Percentiles rank a stretch among this genome's conserved stretches.
These are phyloP conservation scores for Stagonosporopsis chrysanthemi DNA, from an alignment of 2,329 filamentous ascomycete species.

Conservation along the genomic window DNA sequence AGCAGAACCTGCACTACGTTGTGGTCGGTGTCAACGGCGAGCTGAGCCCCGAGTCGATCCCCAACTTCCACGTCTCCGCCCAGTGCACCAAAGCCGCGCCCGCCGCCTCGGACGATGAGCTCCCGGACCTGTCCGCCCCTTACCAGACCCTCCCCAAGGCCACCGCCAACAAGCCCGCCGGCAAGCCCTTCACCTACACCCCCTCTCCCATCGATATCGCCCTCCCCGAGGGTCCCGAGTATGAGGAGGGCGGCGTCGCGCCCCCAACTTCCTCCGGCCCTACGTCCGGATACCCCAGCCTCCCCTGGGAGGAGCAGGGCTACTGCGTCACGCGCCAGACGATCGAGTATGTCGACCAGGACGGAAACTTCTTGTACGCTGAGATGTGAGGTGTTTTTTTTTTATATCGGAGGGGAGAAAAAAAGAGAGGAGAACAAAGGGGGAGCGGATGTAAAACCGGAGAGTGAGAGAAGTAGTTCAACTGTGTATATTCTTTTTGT, in stretches of 20 bases:
- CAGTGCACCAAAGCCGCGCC: conserved; percentile 42
- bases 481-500: conserved; percentile 9
- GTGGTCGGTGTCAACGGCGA: conserved; percentile 44
- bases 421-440: neutral
- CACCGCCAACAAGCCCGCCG: conserved; percentile 40
- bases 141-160: conserved; percentile 38
- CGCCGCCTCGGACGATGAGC: conserved; percentile 31
- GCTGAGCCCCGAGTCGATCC: conserved; percentile 36
- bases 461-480: neutral
- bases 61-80: conserved; percentile 46
- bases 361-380: conserved; percentile 43
- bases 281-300: conserved; percentile 26
- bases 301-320: conserved; percentile 38
- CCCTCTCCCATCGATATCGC: conserved; percentile 31
- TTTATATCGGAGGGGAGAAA: too few relatives aligned
- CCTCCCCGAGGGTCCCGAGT: conserved; percentile 25
- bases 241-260: conserved; percentile 16
- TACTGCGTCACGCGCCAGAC: conserved; percentile 44
- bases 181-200: conserved; percentile 39
- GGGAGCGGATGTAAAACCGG: neutral
- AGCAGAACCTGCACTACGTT: conserved; percentile 46
- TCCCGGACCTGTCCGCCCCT: conserved; percentile 40
- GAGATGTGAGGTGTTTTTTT: conserved; percentile 23
- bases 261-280: conserved; percentile 16
- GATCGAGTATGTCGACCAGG: conserved; percentile 45